Conservation (phyloP, 163 green algal species). For the Scenedesmus sp. region DNA sequence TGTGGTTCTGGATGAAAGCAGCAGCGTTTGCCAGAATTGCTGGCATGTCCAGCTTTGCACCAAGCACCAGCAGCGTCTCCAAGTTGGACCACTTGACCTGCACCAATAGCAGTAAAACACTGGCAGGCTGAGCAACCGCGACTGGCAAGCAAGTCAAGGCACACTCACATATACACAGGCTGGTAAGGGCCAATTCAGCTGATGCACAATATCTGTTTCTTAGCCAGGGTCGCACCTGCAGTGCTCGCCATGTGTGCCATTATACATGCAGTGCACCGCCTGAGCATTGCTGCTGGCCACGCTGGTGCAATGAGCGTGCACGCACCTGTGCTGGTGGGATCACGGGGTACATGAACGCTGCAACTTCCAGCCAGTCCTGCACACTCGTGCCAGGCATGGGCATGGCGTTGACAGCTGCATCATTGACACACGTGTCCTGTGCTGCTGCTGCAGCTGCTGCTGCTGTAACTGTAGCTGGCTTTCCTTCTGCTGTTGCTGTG, state of each 20-base stretch:
- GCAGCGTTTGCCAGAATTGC: conserved; percentile 2
- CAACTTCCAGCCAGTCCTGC: conserved; percentile 2
- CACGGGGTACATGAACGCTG: conserved; percentile 19
- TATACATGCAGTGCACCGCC: background rate
- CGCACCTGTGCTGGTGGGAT: background rate
- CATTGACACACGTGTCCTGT: no score
- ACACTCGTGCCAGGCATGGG: conserved; percentile 11
- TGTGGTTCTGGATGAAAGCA: background rate
- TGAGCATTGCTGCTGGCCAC: background rate
- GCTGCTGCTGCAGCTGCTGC: no score
- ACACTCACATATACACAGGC: background rate
- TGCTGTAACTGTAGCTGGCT: background rate
- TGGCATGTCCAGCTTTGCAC: conserved; percentile 19
- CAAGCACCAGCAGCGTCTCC: conserved; percentile 6
- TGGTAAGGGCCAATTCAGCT: background rate
- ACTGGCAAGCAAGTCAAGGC: background rate
- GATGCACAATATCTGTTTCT: background rate
- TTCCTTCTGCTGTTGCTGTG: background rate
- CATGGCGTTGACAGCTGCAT: background rate
- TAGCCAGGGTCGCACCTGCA: background rate
- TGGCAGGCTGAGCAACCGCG: background rate
- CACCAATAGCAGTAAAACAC: background rate
- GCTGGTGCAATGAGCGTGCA: background rate
- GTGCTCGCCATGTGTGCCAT: background rate
- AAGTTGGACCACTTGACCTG: conserved; percentile 9